Evolutionary conservation across 2,329 filamentous ascomycete species (phyloP), one percentile per base, ranked within the genome.

Genomic region (Paecilomyces niveus): DNA sequence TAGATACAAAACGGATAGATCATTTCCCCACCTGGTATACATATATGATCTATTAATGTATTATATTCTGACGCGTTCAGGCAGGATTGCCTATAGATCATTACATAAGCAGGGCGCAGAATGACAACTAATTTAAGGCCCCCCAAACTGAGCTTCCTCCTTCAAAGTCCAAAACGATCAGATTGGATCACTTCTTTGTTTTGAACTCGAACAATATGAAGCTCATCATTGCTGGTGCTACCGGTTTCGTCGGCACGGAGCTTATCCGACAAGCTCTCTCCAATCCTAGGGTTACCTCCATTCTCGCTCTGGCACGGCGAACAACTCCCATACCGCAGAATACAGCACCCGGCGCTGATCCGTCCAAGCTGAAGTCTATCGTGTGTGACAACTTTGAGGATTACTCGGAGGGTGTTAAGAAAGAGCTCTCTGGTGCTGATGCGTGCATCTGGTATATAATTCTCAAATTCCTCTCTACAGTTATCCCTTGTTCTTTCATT

Each of bases 361-460:
- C 18, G 15, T 45, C 39, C 15, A 45, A 45, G 6, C 15, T 45
- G n/a, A 45, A 45, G 15, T n/a, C 15, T 18, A n/a, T 45, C n/a
- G 15, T 18, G 5, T 39, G 35, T 45, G 39, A 45, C 6, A 18
- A 45, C 8, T 45, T 45, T 3, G 39, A 45, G 39, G 39, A 45
- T 9, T 77, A 76, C 55, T 35, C 67, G 1, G 70, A 73, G 0
- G 57, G 61, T 51, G 63, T 72, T 4, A 72, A 67, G 58, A 60
- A 64, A 7, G 67, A 72, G 52, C 58, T 75, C 26, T 58, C 61
- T 18, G 65, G 64, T 9, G 70, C 69, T 3, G 70, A 73, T 62
- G 71, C 71, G 3, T 74, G 72, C 61, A 74, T 76, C 22, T 77
- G 72, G 73, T 75, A 69, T 22, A 55, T 21, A 18, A 45, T 3